Evolutionary conservation across 1,284 basidiomycete species (phyloP).

Genomic region (Cryptococcus sp.): DNA sequence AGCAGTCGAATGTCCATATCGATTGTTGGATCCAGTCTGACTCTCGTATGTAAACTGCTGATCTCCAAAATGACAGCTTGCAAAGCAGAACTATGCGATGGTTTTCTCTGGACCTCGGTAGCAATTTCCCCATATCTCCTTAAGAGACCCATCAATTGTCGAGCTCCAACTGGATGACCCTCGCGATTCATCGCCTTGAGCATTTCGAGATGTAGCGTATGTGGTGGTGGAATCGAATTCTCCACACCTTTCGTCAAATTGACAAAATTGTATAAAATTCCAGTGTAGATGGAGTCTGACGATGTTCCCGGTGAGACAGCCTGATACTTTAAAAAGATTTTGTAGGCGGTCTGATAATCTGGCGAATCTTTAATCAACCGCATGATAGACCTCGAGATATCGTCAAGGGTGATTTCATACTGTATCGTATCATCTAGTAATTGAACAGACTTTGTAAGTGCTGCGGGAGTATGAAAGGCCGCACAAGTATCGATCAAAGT

Average conservation of each 20-base stretch:
- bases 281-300: too few relatives aligned
- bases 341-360: constrained; percentile 58
- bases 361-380: constrained; percentile 58
- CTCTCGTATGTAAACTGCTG: constrained; percentile 68
- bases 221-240: too few relatives aligned
- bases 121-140: constrained; percentile 6
- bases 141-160: too few relatives aligned
- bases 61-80: constrained; percentile 40
- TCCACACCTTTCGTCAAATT: too few relatives aligned
- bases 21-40: constrained; percentile 70
- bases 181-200: too few relatives aligned
- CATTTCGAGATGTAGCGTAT: too few relatives aligned
- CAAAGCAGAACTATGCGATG: constrained; percentile 17
- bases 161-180: too few relatives aligned
- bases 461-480: not conserved
- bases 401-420: not conserved
- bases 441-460: not conserved
- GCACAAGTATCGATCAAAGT: not conserved
- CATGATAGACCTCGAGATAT: constrained; percentile 38
- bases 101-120: not conserved
- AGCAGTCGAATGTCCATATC: constrained; percentile 70
- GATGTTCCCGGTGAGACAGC: too few relatives aligned
- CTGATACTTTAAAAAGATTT: constrained; percentile 54
- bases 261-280: too few relatives aligned
- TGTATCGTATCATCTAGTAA: not conserved